Base-by-base conservation (phyloP, 2,329 filamentous ascomycete species). In the Ceratocystis harringtonii region DNA sequence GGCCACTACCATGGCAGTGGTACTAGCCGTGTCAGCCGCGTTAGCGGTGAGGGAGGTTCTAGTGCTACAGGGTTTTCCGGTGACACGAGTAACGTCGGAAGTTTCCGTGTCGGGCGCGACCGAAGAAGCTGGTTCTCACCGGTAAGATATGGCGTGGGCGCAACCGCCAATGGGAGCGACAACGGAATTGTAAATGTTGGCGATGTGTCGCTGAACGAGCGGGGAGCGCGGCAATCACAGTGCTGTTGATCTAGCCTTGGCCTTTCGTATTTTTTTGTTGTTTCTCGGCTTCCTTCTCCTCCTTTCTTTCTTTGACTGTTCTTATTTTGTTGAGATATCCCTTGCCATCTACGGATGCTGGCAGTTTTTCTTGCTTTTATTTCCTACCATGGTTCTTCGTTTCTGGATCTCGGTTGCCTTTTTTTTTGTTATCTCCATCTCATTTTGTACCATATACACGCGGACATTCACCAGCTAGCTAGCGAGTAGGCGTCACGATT, bases 91-190 rank as follows among this genome's bases (percentile, higher is more conserved):
- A 61, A 52, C 22, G 50, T 55, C n/a, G 77, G 76, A 8, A 84
- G 81, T 70, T 84, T 85, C 70, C 77, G 82, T 61, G 78, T 84
- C 17, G 81, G 81, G 6, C 76, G 80, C 63, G 82, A 85, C 70
- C 73, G 82, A 48, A 74, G 81, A 55, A 84, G 81, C 72, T 84
- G 82, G 82, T 84, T 84, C 69, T 78, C 80, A 1, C 80, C 80
- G 36, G 36, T 12, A 15, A 12, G 36, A 41, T 41, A 15, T 41
- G 36, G 36, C 36, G 10, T 41, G 36, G 36, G 36, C 3, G 3
- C 36, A 41, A 15, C 36, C 0, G 75, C 72, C 0, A 83, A 84
- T 69, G 79, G 79, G 28, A 10, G 50, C 48, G 52, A 57, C 10
- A 36, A 30, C 10, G 80, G 80, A 1, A 76, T 78, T 10, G 74